Base-by-base conservation (phyloP, 495 filamentous ascomycete genomes). In the Aspergillus indologenus region DNA sequence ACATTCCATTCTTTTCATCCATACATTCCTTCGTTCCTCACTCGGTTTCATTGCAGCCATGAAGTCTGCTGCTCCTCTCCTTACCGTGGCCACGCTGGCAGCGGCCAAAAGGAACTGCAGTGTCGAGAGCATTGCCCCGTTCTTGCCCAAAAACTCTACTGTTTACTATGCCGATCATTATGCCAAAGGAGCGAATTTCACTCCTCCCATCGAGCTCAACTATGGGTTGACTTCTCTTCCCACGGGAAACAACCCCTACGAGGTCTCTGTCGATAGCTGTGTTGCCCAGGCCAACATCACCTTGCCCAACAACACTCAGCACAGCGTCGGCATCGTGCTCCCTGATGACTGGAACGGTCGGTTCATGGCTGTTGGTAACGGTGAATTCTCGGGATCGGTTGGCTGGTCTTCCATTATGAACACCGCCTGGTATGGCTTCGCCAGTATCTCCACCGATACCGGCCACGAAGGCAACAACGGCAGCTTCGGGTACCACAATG, bases 381-480 rank as follows among this genome's bases (percentile, higher is more conserved):
- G 58, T n/a, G 58, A 52, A 9, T 60, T 55, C 15, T 42, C 58
- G 1, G 51, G 58, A 0, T 43, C 43, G 3, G 46, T 60, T 9
- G 51, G 48, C 23, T 51, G 31, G 24, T 60, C 40, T 34, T 1
- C 45, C 26, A 43, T 45, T 23, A 60, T 60, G 26, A 45, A 45
- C 24, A 42, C 68, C 0, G 76, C 65, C 0, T 60, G 68, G 0
- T 78, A 81, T 51, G 81, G 81, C 22, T 81, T 81, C 56, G 81
- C 83, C 5, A 64, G 71, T 29, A 71, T 83, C 51, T 81, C 80
- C 11, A 86, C 82, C 0, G 77, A 85, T 59, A 83, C 79, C 4
- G 83, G 82, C 5, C 82, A 86, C 64, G 77, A 76, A 81, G 82
- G 81, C 79, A 51, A 51, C 23, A 51, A 51, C 22, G 48, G 48